Percentiles rank a stretch among this genome's conserved stretches.
Evolutionary conservation across 2,329 filamentous ascomycete species (phyloP).

Genomic region (Penicillium sp.): DNA sequence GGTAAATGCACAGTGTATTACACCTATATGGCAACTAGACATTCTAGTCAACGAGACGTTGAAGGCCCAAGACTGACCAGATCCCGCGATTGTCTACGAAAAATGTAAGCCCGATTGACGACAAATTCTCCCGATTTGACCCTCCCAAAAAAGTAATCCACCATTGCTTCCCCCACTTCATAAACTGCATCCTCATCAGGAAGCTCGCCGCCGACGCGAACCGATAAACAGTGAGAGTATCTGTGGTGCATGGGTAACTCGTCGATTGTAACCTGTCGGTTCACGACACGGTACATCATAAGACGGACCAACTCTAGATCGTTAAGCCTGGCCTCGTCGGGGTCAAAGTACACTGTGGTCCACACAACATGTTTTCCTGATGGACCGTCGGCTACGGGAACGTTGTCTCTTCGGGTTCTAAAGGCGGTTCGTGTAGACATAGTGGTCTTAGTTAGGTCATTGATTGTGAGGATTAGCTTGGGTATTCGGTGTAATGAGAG

Average conservation of each 20-base stretch:
- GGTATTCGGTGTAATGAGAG: too few species aligned
- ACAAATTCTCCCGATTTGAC: background rate
- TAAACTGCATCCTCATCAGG: background rate
- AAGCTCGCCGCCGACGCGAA: background rate
- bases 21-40: too few species aligned
- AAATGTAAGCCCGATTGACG: background rate
- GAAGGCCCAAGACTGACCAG: background rate
- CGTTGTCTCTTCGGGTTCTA: background rate
- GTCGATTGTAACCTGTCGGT: background rate
- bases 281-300: constrained; percentile 2
- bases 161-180: background rate
- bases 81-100: background rate
- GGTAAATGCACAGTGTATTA: background rate
- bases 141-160: background rate
- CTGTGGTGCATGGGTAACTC: background rate
- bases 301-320: background rate
- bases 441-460: background rate
- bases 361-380: background rate
- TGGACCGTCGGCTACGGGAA: background rate
- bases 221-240: background rate
- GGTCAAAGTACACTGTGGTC: constrained; percentile 2
- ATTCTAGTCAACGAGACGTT: background rate
- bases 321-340: background rate
- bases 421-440: background rate
- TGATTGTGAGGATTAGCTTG: background rate